Conservation (phyloP, 805 yeast genomes). For the Suhomyces xylopsoci region DNA sequence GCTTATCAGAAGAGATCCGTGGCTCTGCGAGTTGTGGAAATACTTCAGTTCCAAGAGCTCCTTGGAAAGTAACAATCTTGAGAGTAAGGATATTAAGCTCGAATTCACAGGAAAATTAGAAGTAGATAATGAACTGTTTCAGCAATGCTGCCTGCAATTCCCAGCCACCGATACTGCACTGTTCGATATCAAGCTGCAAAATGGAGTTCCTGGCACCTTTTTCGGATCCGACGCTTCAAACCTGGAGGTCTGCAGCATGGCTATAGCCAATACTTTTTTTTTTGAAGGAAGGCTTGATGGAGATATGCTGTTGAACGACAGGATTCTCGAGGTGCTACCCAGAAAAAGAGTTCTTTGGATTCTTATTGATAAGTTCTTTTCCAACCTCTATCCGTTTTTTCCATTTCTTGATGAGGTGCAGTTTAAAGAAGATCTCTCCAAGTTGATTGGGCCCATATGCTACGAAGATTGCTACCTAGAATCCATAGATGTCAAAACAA, state of each 20-base stretch:
- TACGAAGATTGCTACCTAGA: slow-evolving; percentile 18
- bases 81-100: not conserved
- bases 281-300: slow-evolving; percentile 28
- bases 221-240: not conserved
- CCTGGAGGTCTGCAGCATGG: not conserved
- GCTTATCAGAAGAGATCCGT: slow-evolving; percentile 32
- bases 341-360: slow-evolving; percentile 52
- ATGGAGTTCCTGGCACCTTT: not conserved
- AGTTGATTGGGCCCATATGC: slow-evolving; percentile 41
- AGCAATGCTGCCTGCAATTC: not conserved
- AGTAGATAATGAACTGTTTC: not conserved
- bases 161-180: slow-evolving; percentile 20
- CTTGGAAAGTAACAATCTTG: not conserved
- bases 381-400: slow-evolving; percentile 56
- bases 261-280: not conserved
- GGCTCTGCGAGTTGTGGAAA: slow-evolving; percentile 31
- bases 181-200: not conserved
- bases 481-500: slow-evolving; percentile 25
- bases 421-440: slow-evolving; percentile 41
- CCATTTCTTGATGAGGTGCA: slow-evolving; percentile 64
- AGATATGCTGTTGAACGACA: slow-evolving; percentile 38
- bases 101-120: not conserved
- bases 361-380: slow-evolving; percentile 57
- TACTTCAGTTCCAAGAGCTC: not conserved
- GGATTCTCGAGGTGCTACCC: slow-evolving; percentile 48